phyloP scores from a whole-genome alignment of 306 rosid species.

The Vicia faba region DNA sequence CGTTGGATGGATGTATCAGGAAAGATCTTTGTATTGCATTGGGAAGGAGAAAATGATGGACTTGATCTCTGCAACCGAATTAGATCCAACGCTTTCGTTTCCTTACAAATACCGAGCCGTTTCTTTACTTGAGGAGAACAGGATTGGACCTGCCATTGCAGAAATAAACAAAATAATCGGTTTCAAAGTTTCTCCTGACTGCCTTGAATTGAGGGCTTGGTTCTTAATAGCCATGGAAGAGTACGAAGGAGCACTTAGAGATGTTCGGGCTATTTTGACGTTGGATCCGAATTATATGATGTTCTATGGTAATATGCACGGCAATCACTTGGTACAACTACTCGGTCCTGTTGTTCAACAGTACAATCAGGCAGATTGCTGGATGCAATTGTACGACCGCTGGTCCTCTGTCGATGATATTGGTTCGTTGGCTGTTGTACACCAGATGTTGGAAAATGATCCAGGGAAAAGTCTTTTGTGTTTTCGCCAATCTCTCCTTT shows the following conservation, averaged over 20 bases:
- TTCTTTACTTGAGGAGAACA: slow-evolving; percentile 60
- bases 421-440: slow-evolving; percentile 89
- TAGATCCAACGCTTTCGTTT: slow-evolving; percentile 79
- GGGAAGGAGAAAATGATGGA: slow-evolving; percentile 83
- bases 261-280: slow-evolving; percentile 81
- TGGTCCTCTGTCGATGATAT: slow-evolving; percentile 95
- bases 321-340: slow-evolving; percentile 68
- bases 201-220: slow-evolving; percentile 93
- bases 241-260: slow-evolving; percentile 77
- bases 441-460: slow-evolving; percentile 83
- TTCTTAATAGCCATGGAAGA: slow-evolving; percentile 70
- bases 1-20: slow-evolving; percentile 94
- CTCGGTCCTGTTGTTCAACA: slow-evolving; percentile 68
- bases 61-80: slow-evolving; percentile 68
- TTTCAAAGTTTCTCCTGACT: slow-evolving; percentile 79
- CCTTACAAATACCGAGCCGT: slow-evolving; percentile 83
- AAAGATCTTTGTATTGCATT: slow-evolving; percentile 71
- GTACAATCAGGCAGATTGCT: slow-evolving; percentile 87
- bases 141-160: slow-evolving; percentile 58
- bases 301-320: slow-evolving; percentile 69
- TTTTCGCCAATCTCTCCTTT: slow-evolving; percentile 86
- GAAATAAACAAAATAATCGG: slow-evolving; percentile 76
- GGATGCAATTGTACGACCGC: slow-evolving; percentile 86
- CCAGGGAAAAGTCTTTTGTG: slow-evolving; percentile 82
- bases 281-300: slow-evolving; percentile 77